Base-by-base conservation (phyloP, 2,329 filamentous ascomycete genomes). In the Penicillium expansum region DNA sequence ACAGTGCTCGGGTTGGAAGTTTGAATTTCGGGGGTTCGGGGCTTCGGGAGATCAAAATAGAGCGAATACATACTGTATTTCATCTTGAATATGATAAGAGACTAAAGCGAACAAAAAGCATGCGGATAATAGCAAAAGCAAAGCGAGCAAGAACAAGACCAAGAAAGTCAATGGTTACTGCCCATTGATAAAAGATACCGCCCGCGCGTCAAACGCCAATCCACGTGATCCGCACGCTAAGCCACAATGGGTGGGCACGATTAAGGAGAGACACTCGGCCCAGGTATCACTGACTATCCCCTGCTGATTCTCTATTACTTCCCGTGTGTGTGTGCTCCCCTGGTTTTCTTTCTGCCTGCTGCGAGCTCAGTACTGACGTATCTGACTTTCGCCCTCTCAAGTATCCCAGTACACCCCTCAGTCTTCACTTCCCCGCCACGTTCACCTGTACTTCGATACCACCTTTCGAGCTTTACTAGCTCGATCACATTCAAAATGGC, bases 401-500 rank as follows among this genome's bases (percentile, higher is more conserved):
- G 43, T 48, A 16, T 32, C 38, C 52, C 30, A 56, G 30, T 35
- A 45, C 29, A 27, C 29, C 20, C 37, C 39, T 52, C 49, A 35
- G 41, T 51, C 45, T 42, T 29, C 41, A 44, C 32, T 22, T 32
- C 41, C 33, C 44, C 42, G 39, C 48, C 53, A 55, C 55, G 39
- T 58, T 57, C 45, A 48, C 55, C 52, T 48, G 38, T 29, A 55
- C 52, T 58, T 66, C 62, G 53, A 60, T 59, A 56, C 35, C 41
- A 62, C 59, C 56, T 61, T 33, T 62, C 49, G 58, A 57, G 38
- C 49, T 53, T 60, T 64, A 56, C 38, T 35, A 45, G 56, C 49
- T 59, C 58, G 60, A 67, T 63, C 63, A 58, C 56, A 55, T 64
- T 65, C 68, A 69, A 60, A 79, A 99, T 97, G 94, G 94, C 93